A percentile compares a stretch with the other conserved stretches of the same genome.
Evolutionary conservation across 2,329 filamentous ascomycete genomes (phyloP).

Genomic region (Neurospora sp.): DNA sequence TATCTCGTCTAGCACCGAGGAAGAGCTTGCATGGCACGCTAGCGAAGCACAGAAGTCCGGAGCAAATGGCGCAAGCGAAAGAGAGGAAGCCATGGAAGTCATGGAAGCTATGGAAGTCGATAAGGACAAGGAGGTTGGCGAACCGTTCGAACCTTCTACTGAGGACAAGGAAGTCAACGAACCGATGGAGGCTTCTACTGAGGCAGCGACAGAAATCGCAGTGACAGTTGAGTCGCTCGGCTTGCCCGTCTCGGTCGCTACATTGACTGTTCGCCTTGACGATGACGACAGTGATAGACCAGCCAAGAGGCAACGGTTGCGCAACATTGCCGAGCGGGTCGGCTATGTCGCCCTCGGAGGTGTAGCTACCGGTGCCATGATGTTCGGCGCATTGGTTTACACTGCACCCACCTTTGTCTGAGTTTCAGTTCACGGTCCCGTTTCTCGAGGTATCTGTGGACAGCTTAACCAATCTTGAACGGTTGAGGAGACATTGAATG

Average conservation of each 20-base stretch:
- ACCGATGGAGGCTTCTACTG: not conserved
- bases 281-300: constrained; percentile 9
- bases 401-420: constrained; percentile 27
- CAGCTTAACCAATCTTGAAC: too few relatives aligned
- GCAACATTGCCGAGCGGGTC: constrained; percentile 22
- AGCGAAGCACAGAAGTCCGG: not conserved
- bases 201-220: not conserved
- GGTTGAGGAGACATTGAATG: not conserved
- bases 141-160: not conserved
- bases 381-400: constrained; percentile 28
- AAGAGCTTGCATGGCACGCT: constrained; percentile 13
- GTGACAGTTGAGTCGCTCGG: not conserved
- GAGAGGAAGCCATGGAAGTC: not conserved
- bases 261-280: not conserved
- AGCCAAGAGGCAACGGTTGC: constrained; percentile 21
- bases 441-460: too few relatives aligned
- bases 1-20: constrained; percentile 17
- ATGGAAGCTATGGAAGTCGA: not conserved
- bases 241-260: not conserved
- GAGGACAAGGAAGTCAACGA: not conserved
- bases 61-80: not conserved
- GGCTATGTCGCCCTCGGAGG: constrained; percentile 29
- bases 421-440: not conserved
- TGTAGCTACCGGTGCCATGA: constrained; percentile 24
- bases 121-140: not conserved